These are phyloP conservation scores for Naganishia randhawae DNA, from an alignment of 768 basidiomycete species.

Conservation along the genomic window DNA sequence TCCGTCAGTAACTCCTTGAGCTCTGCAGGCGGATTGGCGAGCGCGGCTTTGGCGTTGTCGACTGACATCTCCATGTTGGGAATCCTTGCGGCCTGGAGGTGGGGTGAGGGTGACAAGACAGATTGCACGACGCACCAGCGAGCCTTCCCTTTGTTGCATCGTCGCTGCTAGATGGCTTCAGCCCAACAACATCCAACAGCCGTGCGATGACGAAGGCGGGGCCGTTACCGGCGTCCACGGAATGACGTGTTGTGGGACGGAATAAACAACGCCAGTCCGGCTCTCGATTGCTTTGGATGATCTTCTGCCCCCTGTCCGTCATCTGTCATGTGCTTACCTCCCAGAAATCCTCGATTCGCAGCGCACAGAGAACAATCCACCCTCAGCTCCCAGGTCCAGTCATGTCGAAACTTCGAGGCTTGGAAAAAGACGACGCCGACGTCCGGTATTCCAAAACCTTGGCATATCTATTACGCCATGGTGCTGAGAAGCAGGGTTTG, in stretches of 20 bases:
- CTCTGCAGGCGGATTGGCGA: conserved; percentile 40
- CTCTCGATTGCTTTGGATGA: too few species aligned
- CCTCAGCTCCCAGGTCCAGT: too few species aligned
- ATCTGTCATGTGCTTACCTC: too few species aligned
- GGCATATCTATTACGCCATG: conserved; percentile 88
- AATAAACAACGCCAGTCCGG: too few species aligned
- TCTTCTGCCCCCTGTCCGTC: too few species aligned
- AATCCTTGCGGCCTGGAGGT: neutral
- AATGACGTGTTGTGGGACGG: neutral
- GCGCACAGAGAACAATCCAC: too few species aligned
- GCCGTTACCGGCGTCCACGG: neutral
- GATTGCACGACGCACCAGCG: too few species aligned
- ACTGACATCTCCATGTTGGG: conserved; percentile 41
- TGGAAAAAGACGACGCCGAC: conserved; percentile 47
- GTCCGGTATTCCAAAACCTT: conserved; percentile 77
- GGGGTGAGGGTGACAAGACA: too few species aligned
- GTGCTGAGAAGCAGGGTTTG: conserved; percentile 70
- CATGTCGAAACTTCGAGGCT: conserved; percentile 26
- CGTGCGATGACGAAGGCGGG: neutral
- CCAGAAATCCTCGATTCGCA: too few species aligned
- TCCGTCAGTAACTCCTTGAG: conserved; percentile 40
- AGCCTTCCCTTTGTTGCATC: neutral
- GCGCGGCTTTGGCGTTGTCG: conserved; percentile 35
- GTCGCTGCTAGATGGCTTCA: neutral
- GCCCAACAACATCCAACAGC: too few species aligned